phyloP scores from a whole-genome alignment of 306 rosid genomes.

The Trifolium pratense region DNA sequence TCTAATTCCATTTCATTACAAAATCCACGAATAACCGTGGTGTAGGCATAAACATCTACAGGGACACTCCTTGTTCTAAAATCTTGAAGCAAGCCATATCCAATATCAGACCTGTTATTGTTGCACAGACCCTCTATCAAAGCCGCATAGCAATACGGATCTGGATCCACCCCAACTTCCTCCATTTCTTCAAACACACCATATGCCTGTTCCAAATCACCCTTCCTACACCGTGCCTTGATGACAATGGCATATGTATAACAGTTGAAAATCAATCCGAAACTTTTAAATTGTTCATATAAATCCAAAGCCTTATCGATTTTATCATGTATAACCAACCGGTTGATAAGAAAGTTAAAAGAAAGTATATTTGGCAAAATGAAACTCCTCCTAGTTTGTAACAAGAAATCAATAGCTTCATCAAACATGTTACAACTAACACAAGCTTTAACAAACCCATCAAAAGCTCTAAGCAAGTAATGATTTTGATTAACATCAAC shows the following conservation, averaged over 20 bases:
- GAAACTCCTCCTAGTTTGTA: conserved; percentile 58
- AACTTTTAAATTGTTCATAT: conserved; percentile 66
- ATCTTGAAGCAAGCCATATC: conserved; percentile 59
- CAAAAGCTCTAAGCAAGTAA: conserved; percentile 50
- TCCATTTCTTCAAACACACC: conserved; percentile 71
- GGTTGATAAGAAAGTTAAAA: conserved; percentile 73
- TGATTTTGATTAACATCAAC: conserved; percentile 23
- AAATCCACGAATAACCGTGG: conserved; percentile 69
- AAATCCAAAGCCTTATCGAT: conserved; percentile 54
- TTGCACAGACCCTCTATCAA: conserved; percentile 78
- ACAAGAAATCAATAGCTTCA: conserved; percentile 68
- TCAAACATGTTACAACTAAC: conserved; percentile 67
- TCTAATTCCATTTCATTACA: conserved; percentile 68
- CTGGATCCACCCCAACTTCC: conserved; percentile 54
- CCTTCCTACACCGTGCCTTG: conserved; percentile 69
- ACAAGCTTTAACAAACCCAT: conserved; percentile 68
- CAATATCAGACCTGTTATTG: conserved; percentile 54
- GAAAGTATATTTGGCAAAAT: conserved; percentile 61
- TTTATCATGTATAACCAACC: conserved; percentile 56
- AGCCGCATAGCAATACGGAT: conserved; percentile 57
- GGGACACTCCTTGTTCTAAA: conserved; percentile 51
- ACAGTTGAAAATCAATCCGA: conserved; percentile 69
- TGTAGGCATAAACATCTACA: conserved; percentile 61
- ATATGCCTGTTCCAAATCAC: conserved; percentile 56
- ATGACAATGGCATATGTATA: conserved; percentile 73